A percentile compares a stretch with the other conserved stretches of the same genome.
phyloP scores from a whole-genome alignment of 2,329 filamentous ascomycete species.

The Fusarium falciforme region DNA sequence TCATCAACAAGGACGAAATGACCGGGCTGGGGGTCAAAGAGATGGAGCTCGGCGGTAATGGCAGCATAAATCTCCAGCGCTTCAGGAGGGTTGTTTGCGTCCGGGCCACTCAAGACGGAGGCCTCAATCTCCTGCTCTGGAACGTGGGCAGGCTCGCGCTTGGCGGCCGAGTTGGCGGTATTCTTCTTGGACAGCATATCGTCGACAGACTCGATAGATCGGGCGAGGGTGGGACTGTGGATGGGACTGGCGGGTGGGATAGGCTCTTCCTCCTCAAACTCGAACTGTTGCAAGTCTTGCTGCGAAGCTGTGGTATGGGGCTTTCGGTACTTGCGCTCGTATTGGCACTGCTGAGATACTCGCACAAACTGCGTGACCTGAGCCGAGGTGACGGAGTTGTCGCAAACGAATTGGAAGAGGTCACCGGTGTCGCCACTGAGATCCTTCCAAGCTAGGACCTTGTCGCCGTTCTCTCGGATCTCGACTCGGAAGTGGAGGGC shows the following conservation, averaged over 20 bases:
- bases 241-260: conserved; percentile 74
- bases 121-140: conserved; percentile 49
- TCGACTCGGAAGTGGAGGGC: conserved; percentile 88
- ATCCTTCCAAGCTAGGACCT: conserved; percentile 93
- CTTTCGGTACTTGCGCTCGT: conserved; percentile 93
- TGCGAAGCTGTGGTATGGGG: conserved; percentile 84
- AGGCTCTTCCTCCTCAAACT: conserved; percentile 74
- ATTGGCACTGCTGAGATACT: conserved; percentile 92
- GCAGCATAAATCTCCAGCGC: conserved; percentile 78
- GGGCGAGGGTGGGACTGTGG: conserved; percentile 66
- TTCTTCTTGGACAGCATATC: conserved; percentile 65
- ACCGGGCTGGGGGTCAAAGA: conserved; percentile 90
- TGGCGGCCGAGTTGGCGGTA: conserved; percentile 59
- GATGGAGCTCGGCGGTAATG: conserved; percentile 85
- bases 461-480: conserved; percentile 81
- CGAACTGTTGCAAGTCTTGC: conserved; percentile 83
- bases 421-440: conserved; percentile 93
- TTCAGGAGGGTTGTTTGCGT: conserved; percentile 65
- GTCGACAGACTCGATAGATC: conserved; percentile 68
- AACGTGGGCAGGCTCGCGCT: conserved; percentile 53
- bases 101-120: conserved; percentile 35
- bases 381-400: conserved; percentile 74
- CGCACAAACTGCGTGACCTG: conserved; percentile 85
- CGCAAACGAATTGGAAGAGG: conserved; percentile 98
- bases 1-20: conserved; percentile 86